phyloP scores from a whole-genome alignment of 139 green algal species.

The Chlamydomonas incerta region DNA sequence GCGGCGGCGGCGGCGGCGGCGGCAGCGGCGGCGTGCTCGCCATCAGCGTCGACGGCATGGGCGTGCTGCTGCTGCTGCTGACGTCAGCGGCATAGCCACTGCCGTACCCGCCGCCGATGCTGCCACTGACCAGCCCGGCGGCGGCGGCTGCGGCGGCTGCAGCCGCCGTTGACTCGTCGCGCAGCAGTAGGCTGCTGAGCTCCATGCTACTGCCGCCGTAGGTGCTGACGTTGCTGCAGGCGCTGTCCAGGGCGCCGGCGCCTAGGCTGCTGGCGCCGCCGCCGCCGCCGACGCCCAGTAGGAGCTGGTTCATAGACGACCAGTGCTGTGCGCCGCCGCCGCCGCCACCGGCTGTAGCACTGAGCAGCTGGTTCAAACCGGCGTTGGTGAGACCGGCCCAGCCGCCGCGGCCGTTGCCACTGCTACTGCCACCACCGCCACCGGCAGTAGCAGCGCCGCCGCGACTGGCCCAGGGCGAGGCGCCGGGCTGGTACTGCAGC shows the following conservation, averaged over 20 bases:
- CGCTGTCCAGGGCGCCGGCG: not conserved
- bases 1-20: too few species aligned
- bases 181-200: conserved; percentile 5
- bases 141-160: too few species aligned
- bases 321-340: too few species aligned
- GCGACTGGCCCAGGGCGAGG: too few species aligned
- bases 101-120: not conserved
- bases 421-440: too few species aligned
- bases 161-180: not conserved
- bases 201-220: conserved; percentile 37
- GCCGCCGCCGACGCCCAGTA: not conserved
- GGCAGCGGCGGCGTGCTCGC: not conserved
- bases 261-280: not conserved
- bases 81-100: not conserved
- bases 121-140: not conserved
- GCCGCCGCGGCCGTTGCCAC: too few species aligned
- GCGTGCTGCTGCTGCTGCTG: not conserved
- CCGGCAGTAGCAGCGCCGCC: too few species aligned
- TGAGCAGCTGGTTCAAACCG: too few species aligned
- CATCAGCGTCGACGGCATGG: not conserved
- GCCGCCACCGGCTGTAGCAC: too few species aligned
- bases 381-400: too few species aligned
- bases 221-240: conserved; percentile 24
- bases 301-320: too few species aligned
- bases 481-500: too few species aligned